A percentile compares a stretch with the other conserved stretches of the same genome.
phyloP scores from a whole-genome alignment of 148 eudicot genomes.

The Tetragonia tetragonoides region DNA sequence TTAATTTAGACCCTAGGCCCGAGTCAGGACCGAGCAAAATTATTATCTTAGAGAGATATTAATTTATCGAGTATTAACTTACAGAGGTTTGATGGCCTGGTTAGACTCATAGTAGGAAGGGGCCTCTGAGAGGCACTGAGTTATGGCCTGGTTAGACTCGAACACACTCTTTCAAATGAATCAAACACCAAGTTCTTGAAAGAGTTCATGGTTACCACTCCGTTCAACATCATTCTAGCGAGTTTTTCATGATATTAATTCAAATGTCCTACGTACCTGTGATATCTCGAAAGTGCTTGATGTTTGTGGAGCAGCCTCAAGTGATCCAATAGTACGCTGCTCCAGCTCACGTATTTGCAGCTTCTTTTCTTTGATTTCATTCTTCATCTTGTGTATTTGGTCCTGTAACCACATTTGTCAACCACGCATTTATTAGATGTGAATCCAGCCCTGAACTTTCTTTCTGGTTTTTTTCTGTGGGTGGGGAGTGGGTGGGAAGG shows the following conservation, averaged over 20 bases:
- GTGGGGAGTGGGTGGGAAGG: neutral
- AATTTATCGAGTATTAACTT: too few relatives aligned
- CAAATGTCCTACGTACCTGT: constrained; percentile 15
- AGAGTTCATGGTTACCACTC: neutral
- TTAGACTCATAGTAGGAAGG: neutral
- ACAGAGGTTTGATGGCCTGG: neutral
- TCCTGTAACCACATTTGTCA: constrained; percentile 15
- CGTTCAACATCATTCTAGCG: neutral
- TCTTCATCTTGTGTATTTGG: constrained; percentile 21
- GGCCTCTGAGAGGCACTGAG: neutral
- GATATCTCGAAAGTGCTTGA: neutral
- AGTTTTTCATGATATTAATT: neutral
- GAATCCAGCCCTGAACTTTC: neutral
- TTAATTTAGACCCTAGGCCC: too few relatives aligned
- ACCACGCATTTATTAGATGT: neutral
- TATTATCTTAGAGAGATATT: too few relatives aligned
- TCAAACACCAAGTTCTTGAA: neutral
- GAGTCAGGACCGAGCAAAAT: too few relatives aligned
- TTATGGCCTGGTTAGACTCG: neutral
- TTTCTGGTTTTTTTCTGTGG: neutral
- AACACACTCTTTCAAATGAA: neutral
- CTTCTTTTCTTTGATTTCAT: constrained; percentile 23
- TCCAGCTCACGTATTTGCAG: constrained; percentile 17
- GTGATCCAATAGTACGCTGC: constrained; percentile 21
- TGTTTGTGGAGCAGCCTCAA: constrained; percentile 13